These are phyloP conservation scores for Metschnikowia vanudenii DNA, from an alignment of 805 yeast species.

Conservation along the genomic window DNA sequence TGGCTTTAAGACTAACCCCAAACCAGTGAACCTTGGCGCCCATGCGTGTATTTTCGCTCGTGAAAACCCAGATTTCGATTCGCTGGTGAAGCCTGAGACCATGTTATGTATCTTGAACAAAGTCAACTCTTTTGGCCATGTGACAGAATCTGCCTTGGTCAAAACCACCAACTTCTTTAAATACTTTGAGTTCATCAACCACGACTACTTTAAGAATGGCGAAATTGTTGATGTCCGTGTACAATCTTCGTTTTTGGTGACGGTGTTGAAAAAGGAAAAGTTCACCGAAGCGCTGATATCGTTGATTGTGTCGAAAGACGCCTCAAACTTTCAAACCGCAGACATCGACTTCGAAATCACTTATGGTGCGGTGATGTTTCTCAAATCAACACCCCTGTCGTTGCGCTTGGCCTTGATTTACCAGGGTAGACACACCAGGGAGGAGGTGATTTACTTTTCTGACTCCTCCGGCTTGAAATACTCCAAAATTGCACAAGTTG, in stretches of 20 bases:
- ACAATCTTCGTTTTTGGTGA: conserved; percentile 42
- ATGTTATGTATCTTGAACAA: conserved; percentile 34
- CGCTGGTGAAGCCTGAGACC: conserved; percentile 16
- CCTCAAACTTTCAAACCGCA: conserved; percentile 37
- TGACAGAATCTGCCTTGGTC: conserved; percentile 36
- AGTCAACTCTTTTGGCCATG: conserved; percentile 42
- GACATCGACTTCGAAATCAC: conserved; percentile 37
- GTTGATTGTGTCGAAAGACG: conserved; percentile 49
- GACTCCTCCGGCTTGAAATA: conserved; percentile 60
- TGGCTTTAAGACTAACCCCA: conserved; percentile 39
- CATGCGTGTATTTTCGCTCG: conserved; percentile 33
- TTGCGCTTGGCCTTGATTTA: conserved; percentile 29
- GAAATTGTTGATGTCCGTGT: conserved; percentile 34
- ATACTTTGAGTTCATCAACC: conserved; percentile 21
- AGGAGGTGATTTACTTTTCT: conserved; percentile 45
- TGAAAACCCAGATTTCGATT: conserved; percentile 26
- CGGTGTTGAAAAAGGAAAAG: conserved; percentile 42
- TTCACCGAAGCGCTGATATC: conserved; percentile 38
- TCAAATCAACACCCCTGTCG: conserved; percentile 40
- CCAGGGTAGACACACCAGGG: conserved; percentile 13
- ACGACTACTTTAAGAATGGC: conserved; percentile 31
- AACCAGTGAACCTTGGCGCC: conserved; percentile 26
- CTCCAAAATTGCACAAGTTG: conserved; percentile 39
- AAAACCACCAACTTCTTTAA: conserved; percentile 46
- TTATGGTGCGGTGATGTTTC: conserved; percentile 36